Conservation (phyloP, 202 grass and related monocot species). For the Schoenoplectus tabernaemontani region DNA sequence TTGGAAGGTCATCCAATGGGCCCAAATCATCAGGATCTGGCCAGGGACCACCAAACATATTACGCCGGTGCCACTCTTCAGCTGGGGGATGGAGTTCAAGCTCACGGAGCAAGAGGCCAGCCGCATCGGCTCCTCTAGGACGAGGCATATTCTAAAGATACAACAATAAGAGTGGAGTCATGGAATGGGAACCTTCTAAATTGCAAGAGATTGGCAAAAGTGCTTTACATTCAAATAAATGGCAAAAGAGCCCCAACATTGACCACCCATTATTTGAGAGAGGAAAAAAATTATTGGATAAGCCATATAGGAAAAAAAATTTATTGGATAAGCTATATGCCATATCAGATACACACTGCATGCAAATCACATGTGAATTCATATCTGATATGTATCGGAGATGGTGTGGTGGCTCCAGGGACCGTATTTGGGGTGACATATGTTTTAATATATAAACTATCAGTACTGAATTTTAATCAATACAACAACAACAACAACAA, state of each 20-base stretch:
- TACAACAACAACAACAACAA: no score
- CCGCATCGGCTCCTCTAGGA: constrained; percentile 93
- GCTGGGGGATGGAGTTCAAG: constrained; percentile 93
- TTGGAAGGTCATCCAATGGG: constrained; percentile 63
- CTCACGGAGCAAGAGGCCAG: constrained; percentile 95
- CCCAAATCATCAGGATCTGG: constrained; percentile 88
- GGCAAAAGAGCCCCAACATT: not conserved
- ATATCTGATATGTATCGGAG: not conserved
- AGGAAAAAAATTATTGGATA: not conserved
- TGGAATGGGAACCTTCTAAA: not conserved
- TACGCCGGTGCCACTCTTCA: constrained; percentile 97
- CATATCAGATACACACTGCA: not conserved
- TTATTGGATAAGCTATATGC: not conserved
- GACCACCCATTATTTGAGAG: not conserved
- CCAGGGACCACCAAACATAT: constrained; percentile 99
- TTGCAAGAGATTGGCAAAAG: not conserved
- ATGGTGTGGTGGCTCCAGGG: not conserved
- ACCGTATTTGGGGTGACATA: not conserved
- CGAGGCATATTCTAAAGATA: constrained; percentile 88
- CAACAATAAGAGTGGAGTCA: not conserved
- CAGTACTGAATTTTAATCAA: not conserved
- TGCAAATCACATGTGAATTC: not conserved
- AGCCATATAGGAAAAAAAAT: no score
- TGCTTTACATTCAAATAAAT: not conserved
- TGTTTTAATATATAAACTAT: constrained; percentile 1